phyloP scores from a whole-genome alignment of 139 green algal species.

The Volvox africanus region DNA sequence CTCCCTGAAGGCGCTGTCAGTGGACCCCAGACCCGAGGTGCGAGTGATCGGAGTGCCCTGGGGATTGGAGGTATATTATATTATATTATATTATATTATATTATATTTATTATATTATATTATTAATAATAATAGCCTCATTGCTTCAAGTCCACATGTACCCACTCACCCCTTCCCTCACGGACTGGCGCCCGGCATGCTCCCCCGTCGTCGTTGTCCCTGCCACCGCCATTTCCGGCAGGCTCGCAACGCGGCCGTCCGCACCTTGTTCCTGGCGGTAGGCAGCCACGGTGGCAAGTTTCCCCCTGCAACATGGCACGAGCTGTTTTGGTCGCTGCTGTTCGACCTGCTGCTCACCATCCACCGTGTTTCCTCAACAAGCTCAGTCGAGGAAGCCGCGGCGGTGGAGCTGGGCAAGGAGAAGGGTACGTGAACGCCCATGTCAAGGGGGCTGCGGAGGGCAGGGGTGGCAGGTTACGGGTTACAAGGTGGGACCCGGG shows the following conservation, averaged over 20 bases:
- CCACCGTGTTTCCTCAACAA: constrained; percentile 75
- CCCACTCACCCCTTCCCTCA: too few relatives aligned
- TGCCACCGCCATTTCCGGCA: constrained; percentile 62
- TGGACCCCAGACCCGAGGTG: constrained; percentile 70
- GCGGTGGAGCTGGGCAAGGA: constrained; percentile 83
- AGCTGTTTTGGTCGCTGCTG: constrained; percentile 84
- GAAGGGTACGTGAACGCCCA: constrained; percentile 62
- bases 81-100: too few relatives aligned
- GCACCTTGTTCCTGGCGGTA: constrained; percentile 89
- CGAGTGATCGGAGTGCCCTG: not conserved
- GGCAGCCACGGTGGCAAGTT: constrained; percentile 78
- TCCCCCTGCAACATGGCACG: constrained; percentile 58
- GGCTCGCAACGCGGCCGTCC: constrained; percentile 87
- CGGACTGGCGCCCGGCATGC: too few relatives aligned
- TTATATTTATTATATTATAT: too few relatives aligned
- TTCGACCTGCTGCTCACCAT: constrained; percentile 86
- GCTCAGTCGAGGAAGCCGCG: constrained; percentile 66
- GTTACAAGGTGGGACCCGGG: too few relatives aligned
- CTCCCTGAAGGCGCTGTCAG: constrained; percentile 43
- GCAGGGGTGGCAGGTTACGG: too few relatives aligned
- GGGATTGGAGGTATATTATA: too few relatives aligned
- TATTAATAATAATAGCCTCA: too few relatives aligned
- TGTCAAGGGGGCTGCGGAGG: too few relatives aligned
- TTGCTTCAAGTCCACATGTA: too few relatives aligned
- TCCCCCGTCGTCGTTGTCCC: not conserved